A percentile compares a stretch with the other conserved stretches of the same genome.
These are phyloP conservation scores for Trypanosoma brucei DNA, from an alignment of 208 protist genomes.

Conservation along the genomic window DNA sequence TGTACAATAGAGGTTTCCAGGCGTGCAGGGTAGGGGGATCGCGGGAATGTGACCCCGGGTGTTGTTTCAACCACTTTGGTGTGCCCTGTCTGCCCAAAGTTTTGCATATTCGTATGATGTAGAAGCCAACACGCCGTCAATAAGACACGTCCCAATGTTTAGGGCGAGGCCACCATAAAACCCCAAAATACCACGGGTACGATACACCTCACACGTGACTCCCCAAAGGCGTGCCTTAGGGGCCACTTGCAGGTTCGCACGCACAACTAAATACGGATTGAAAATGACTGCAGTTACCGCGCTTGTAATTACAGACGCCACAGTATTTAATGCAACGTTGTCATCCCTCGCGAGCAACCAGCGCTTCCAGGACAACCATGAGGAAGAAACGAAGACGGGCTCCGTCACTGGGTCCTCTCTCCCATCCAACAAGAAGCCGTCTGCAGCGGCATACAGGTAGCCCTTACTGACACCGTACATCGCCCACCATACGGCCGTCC, in stretches of 20 bases:
- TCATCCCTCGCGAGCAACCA: constrained; percentile 59
- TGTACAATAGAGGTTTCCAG: too few relatives aligned
- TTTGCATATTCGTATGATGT: constrained; percentile 86
- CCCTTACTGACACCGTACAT: constrained; percentile 58
- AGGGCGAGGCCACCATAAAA: constrained; percentile 74
- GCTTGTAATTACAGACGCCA: constrained; percentile 60
- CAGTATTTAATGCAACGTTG: constrained; percentile 63
- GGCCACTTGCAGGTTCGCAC: constrained; percentile 73
- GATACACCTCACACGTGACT: constrained; percentile 38
- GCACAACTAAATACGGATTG: constrained; percentile 82
- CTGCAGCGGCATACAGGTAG: constrained; percentile 32
- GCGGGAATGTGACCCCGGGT: too few relatives aligned
- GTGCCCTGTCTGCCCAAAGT: constrained; percentile 56
- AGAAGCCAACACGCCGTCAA: constrained; percentile 72
- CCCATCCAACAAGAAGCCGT: constrained; percentile 20
- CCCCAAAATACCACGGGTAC: constrained; percentile 40
- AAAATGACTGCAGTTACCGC: constrained; percentile 69
- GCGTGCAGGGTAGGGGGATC: too few relatives aligned
- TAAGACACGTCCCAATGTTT: constrained; percentile 59
- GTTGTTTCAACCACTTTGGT: not conserved
- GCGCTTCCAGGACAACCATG: constrained; percentile 14
- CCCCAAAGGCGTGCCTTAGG: constrained; percentile 58
- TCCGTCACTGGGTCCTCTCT: not conserved
- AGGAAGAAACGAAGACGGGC: not conserved
- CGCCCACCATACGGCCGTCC: constrained; percentile 81